Evolutionary conservation across 352 stramenopile genomes (phyloP), one percentile per base, ranked within the genome.

Genomic region (Globisporangium radiosum): DNA sequence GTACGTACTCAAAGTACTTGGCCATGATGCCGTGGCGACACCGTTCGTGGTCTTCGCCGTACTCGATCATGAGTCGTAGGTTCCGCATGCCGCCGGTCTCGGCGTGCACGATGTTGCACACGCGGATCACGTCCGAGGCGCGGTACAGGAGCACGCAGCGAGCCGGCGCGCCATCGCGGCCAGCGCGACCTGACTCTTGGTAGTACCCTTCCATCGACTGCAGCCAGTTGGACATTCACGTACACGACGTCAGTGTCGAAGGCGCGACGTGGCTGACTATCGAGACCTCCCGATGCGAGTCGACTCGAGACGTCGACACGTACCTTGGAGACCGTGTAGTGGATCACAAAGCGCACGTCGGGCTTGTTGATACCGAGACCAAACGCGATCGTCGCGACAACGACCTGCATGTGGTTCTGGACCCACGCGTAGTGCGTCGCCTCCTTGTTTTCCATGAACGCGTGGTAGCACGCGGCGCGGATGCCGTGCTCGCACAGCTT

Each of bases 191-290:
- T 13, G 86, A 95, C 75, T 99, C 96, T 74, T 99, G 96, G 64
- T 98, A 99, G 65, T 99, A 99, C 0, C 88, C 95, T 76, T 99
- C 97, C 44, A 99, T 70, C 8, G 85, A 97, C 76, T 87, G 60
- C 33, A 53, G 47, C 25, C 25, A 25, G 25, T 25, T 25, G 25
- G 25, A 25, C 25, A 25, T 25, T 25, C 25, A 25, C 25, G 25
- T 25, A 25, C 25, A 15, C 39, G 43, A n/a, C 43, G 43, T 5
- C 43, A 47, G 14, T 5, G 11, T 52, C 25, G 19, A 47, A 44
- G 39, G 10, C 37, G 25, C 36, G 7, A 44, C 9, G 6, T 3
- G 13, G 13, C 8, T 52, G 4, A 54, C 33, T 25, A 45, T 11
- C 40, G 25, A 25, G 25, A 25, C 25, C 25, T 25, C 25, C 25